These are phyloP conservation scores for Durotheca rogersii DNA, from an alignment of 495 filamentous ascomycete genomes.

Conservation along the genomic window DNA sequence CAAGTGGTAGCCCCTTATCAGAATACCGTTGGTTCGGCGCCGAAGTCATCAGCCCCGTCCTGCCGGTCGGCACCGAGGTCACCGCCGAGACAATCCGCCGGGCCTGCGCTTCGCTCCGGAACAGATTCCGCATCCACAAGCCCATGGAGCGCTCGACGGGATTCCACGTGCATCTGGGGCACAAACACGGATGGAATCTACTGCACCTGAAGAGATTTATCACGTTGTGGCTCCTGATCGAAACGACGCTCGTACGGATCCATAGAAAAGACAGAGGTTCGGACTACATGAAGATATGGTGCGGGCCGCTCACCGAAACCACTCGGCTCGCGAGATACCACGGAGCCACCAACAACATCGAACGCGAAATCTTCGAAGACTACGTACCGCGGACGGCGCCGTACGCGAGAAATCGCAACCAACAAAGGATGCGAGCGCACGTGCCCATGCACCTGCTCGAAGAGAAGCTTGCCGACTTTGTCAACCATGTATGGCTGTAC, in stretches of 20 bases:
- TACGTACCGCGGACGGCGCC: constrained; percentile 1
- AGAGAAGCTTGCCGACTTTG: neutral
- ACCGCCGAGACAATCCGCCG: constrained; percentile 2
- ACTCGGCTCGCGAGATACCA: neutral
- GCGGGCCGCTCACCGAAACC: neutral
- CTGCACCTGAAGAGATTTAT: constrained; percentile 24
- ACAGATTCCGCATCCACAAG: constrained; percentile 24
- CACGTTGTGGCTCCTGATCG: constrained; percentile 20
- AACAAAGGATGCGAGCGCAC: neutral
- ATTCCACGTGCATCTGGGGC: constrained; percentile 26
- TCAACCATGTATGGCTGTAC: constrained; percentile 17
- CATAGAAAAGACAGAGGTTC: constrained; percentile 23
- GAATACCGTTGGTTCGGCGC: constrained; percentile 25
- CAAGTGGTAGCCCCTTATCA: neutral
- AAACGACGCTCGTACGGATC: constrained; percentile 6
- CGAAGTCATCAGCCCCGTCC: constrained; percentile 24
- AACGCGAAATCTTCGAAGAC: neutral
- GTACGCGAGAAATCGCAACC: neutral
- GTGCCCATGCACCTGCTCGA: neutral
- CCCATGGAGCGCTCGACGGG: constrained; percentile 25
- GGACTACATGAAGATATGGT: constrained; percentile 1
- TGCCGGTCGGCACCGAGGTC: neutral
- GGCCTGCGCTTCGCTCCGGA: constrained; percentile 16
- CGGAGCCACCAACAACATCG: neutral
- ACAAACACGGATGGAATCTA: constrained; percentile 27